These are phyloP conservation scores for Citrullus mucosospermus DNA, from an alignment of 306 rosid species.

Conservation along the genomic window DNA sequence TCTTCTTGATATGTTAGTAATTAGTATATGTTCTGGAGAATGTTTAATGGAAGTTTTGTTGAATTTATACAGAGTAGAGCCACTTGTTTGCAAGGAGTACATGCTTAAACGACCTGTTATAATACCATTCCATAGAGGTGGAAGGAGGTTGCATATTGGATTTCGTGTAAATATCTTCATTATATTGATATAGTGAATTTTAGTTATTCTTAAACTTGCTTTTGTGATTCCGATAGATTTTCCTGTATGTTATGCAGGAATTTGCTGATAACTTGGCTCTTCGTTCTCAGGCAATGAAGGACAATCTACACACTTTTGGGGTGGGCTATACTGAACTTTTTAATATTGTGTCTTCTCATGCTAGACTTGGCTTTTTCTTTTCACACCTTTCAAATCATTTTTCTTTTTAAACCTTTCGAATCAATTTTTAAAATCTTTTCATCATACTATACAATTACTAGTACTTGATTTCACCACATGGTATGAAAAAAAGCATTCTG, in stretches of 20 bases:
- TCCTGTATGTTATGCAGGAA: slow-evolving; percentile 38
- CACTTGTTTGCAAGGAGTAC: slow-evolving; percentile 88
- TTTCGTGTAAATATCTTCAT: slow-evolving; percentile 47
- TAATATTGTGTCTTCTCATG: background rate
- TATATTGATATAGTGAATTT: background rate
- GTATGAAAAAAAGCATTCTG: background rate
- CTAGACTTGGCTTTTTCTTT: background rate
- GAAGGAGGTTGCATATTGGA: slow-evolving; percentile 91
- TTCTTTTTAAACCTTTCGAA: background rate
- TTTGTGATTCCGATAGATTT: slow-evolving; percentile 9
- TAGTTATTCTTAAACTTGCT: background rate
- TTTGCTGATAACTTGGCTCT: slow-evolving; percentile 75
- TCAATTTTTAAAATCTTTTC: background rate
- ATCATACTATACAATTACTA: background rate
- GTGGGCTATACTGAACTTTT: slow-evolving; percentile 27
- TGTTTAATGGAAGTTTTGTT: slow-evolving; percentile 9
- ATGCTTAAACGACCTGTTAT: slow-evolving; percentile 60
- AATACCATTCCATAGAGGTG: slow-evolving; percentile 92
- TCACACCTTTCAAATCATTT: background rate
- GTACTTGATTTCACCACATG: background rate
- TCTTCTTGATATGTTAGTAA: background rate
- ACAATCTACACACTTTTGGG: slow-evolving; percentile 49
- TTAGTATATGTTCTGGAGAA: background rate
- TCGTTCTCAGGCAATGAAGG: slow-evolving; percentile 61
- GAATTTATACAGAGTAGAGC: slow-evolving; percentile 59